Conservation (phyloP, 2,329 filamentous ascomycete species). For the Hypomyces rosellus region DNA sequence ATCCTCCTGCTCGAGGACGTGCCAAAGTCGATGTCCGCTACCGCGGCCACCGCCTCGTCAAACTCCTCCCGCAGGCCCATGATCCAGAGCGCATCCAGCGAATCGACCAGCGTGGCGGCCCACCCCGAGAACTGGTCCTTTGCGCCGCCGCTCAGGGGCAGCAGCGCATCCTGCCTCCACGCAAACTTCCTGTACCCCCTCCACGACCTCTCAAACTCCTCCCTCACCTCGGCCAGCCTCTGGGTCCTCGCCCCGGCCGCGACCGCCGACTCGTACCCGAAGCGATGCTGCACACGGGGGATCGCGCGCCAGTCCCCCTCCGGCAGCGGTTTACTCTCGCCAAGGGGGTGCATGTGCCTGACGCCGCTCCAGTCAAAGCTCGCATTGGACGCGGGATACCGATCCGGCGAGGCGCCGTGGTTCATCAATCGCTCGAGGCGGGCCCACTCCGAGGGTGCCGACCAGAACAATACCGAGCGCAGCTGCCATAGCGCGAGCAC, state of each 20-base stretch:
- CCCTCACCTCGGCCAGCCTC: constrained; percentile 27
- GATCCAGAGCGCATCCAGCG: constrained; percentile 67
- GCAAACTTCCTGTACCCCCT: constrained; percentile 55
- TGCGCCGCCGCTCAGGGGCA: constrained; percentile 45
- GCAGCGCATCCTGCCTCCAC: constrained; percentile 59
- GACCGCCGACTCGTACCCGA: constrained; percentile 21
- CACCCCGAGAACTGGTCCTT: constrained; percentile 59
- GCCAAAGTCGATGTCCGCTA: constrained; percentile 55
- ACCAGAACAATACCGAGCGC: neutral
- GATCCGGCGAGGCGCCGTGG: constrained; percentile 4
- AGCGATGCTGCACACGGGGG: constrained; percentile 32
- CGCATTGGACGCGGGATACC: constrained; percentile 14
- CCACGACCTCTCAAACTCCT: constrained; percentile 28
- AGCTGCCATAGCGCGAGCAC: constrained; percentile 5
- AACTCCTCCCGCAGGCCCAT: constrained; percentile 63
- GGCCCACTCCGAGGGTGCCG: constrained; percentile 3
- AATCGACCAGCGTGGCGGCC: constrained; percentile 62
- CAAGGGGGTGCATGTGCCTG: constrained; percentile 19
- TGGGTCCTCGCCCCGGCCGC: constrained; percentile 20
- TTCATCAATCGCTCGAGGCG: constrained; percentile 28
- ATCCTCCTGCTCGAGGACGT: constrained; percentile 41
- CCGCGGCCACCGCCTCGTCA: constrained; percentile 52
- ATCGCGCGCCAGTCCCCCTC: constrained; percentile 15
- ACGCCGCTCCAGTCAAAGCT: constrained; percentile 34
- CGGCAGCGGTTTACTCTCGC: constrained; percentile 21